Evolutionary conservation across 2,329 filamentous ascomycete species (phyloP).

Genomic region (Nigrospora oryzae): DNA sequence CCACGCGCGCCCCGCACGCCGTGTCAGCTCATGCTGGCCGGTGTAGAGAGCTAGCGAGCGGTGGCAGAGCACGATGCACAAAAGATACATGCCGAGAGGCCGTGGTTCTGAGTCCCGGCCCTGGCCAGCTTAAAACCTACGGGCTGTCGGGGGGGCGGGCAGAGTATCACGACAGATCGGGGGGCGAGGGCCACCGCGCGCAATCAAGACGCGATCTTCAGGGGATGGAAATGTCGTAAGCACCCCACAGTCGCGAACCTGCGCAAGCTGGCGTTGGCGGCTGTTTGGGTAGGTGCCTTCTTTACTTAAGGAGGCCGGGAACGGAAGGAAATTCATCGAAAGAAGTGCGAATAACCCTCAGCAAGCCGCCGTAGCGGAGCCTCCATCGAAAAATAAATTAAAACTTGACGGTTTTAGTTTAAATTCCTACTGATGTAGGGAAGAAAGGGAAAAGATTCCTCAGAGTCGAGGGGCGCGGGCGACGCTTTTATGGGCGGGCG

Average conservation of each 20-base stretch:
- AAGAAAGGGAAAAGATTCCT: conserved; percentile 11
- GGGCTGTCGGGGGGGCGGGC: too few relatives aligned
- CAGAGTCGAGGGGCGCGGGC: conserved; percentile 4
- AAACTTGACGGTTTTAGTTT: conserved; percentile 27
- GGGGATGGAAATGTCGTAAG: conserved; percentile 19
- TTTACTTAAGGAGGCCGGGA: conserved; percentile 24
- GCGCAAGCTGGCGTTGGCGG: conserved; percentile 24
- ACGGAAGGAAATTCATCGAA: conserved; percentile 25
- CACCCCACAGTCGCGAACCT: conserved; percentile 27
- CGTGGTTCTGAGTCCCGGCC: too few relatives aligned
- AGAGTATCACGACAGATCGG: neutral
- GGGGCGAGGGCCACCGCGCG: too few relatives aligned
- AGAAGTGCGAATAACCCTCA: conserved; percentile 22
- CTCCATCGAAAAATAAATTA: conserved; percentile 20
- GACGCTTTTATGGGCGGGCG: conserved; percentile 4
- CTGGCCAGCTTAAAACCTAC: too few relatives aligned
- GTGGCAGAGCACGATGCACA: too few relatives aligned
- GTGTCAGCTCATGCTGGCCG: too few relatives aligned
- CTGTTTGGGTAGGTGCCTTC: conserved; percentile 23
- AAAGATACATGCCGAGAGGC: too few relatives aligned
- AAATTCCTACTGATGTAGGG: conserved; percentile 27
- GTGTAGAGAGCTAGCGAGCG: too few relatives aligned
- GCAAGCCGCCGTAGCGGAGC: conserved; percentile 25
- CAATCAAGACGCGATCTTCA: too few relatives aligned
- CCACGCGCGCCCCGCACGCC: too few relatives aligned